phyloP scores from a whole-genome alignment of 768 basidiomycete species.

The Podaxis carcinomalis region DNA sequence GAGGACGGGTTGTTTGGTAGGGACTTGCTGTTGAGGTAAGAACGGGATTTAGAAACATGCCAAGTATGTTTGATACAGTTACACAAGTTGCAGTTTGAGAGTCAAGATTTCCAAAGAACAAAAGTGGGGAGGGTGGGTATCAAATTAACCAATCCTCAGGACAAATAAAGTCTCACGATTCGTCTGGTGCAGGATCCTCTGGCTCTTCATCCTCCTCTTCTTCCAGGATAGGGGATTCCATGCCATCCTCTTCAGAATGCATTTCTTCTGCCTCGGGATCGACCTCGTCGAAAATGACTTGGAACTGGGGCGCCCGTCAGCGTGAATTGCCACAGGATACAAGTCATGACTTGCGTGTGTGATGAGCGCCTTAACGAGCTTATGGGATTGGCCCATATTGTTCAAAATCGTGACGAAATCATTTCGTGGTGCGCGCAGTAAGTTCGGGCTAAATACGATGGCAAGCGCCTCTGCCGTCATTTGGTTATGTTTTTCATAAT shows the following conservation, averaged over 20 bases:
- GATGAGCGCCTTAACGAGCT: slow-evolving; percentile 72
- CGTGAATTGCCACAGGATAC: slow-evolving; percentile 2
- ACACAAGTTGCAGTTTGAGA: slow-evolving; percentile 5
- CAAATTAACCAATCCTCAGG: slow-evolving; percentile 1
- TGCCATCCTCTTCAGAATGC: slow-evolving; percentile 61
- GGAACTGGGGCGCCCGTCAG: slow-evolving; percentile 35
- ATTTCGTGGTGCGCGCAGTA: slow-evolving; percentile 73
- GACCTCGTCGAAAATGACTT: slow-evolving; percentile 68
- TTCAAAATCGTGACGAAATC: slow-evolving; percentile 74
- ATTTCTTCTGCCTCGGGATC: slow-evolving; percentile 56
- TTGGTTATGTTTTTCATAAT: slow-evolving; percentile 84
- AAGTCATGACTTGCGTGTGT: slow-evolving; percentile 55
- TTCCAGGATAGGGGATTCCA: slow-evolving; percentile 63
- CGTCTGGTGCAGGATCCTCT: neutral
- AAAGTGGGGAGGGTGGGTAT: slow-evolving; percentile 2
- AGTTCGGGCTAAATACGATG: slow-evolving; percentile 82
- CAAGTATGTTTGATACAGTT: slow-evolving; percentile 1
- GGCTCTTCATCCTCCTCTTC: slow-evolving; percentile 37
- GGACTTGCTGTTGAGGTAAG: too few species aligned
- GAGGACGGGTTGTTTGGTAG: too few species aligned
- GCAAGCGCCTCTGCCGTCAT: slow-evolving; percentile 86
- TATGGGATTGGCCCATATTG: slow-evolving; percentile 76
- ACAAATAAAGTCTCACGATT: neutral
- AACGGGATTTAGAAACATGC: too few species aligned
- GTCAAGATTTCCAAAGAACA: slow-evolving; percentile 5